Evolutionary conservation across 305 asterid species (phyloP).

Genomic region (Fraxinus latifolia): DNA sequence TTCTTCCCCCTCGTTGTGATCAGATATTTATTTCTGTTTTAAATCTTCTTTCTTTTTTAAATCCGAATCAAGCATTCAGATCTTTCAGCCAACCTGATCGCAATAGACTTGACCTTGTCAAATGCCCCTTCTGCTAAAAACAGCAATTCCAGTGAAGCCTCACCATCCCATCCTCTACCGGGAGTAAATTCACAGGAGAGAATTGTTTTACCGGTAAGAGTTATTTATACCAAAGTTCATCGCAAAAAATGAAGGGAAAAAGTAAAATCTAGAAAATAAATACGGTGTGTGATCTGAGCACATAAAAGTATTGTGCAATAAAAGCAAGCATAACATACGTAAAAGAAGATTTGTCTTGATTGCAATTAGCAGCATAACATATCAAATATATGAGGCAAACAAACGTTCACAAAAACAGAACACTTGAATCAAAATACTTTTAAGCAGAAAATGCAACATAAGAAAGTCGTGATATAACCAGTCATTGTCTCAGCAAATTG

Average conservation of each 20-base stretch:
- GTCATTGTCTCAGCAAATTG: neutral
- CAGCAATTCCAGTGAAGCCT: neutral
- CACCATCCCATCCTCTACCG: neutral
- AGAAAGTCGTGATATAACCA: neutral
- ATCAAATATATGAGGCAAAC: neutral
- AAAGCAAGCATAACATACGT: neutral
- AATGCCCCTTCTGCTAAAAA: neutral
- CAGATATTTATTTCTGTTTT: neutral
- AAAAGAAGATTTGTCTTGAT: neutral
- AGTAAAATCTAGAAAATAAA: neutral
- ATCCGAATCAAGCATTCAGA: neutral
- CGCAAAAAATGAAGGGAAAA: neutral
- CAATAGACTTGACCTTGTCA: neutral
- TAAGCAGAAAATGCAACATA: neutral
- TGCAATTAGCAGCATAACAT: neutral
- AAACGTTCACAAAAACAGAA: neutral
- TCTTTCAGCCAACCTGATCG: neutral
- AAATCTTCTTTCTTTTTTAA: neutral
- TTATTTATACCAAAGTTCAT: neutral
- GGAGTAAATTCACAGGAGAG: neutral
- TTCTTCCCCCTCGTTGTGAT: neutral
- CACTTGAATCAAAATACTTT: neutral
- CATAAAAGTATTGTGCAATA: neutral
- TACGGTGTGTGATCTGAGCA: neutral
- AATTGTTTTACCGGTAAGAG: neutral